Evolutionary conservation across 2,329 filamentous ascomycete species (phyloP).

Genomic region (Spiromastix sp.): DNA sequence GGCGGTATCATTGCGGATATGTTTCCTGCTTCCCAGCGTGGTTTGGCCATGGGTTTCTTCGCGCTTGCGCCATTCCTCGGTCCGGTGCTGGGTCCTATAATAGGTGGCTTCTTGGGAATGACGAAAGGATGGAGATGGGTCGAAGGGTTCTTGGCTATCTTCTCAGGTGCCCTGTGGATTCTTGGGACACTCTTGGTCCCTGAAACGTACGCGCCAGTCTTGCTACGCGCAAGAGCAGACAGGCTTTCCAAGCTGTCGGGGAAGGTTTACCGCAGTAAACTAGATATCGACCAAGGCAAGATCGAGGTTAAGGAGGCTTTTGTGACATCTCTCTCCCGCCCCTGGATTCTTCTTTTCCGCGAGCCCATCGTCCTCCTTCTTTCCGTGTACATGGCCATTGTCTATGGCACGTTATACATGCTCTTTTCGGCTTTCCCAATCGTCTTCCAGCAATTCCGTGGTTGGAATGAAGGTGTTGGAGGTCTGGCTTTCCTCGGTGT

Average conservation of each 20-base stretch:
- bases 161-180: slow-evolving; percentile 50
- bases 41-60: slow-evolving; percentile 49
- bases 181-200: slow-evolving; percentile 42
- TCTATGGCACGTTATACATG: slow-evolving; percentile 40
- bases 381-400: slow-evolving; percentile 55
- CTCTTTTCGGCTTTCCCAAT: slow-evolving; percentile 54
- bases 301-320: slow-evolving; percentile 40
- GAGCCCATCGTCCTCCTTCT: slow-evolving; percentile 60
- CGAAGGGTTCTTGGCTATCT: slow-evolving; percentile 48
- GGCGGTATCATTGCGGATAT: slow-evolving; percentile 50
- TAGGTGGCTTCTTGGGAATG: slow-evolving; percentile 53
- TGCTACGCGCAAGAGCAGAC: slow-evolving; percentile 44
- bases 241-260: slow-evolving; percentile 43
- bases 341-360: slow-evolving; percentile 58
- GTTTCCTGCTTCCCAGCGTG: slow-evolving; percentile 40
- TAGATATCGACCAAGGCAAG: slow-evolving; percentile 38
- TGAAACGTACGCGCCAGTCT: slow-evolving; percentile 50
- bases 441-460: slow-evolving; percentile 51
- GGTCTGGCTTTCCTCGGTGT: slow-evolving; percentile 60
- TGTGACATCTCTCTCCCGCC: slow-evolving; percentile 49
- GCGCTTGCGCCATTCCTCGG: slow-evolving; percentile 56
- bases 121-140: slow-evolving; percentile 57
- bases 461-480: slow-evolving; percentile 50
- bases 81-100: slow-evolving; percentile 50
- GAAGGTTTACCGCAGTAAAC: slow-evolving; percentile 46